These are phyloP conservation scores for Chalciporus chontae DNA, from an alignment of 768 basidiomycete genomes.

Conservation along the genomic window DNA sequence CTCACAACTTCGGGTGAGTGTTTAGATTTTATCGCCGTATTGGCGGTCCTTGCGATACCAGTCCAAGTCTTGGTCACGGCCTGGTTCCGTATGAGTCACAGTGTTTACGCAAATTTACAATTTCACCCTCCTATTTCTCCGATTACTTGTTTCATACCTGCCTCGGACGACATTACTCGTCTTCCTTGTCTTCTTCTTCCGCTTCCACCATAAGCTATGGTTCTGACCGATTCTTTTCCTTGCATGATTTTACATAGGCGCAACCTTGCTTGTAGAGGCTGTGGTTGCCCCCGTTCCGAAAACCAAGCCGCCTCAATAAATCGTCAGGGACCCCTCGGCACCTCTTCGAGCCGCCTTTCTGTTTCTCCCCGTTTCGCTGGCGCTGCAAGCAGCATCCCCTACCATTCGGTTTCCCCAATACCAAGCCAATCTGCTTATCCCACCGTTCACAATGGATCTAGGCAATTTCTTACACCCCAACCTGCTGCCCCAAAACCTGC, in stretches of 20 bases:
- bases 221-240: constrained; percentile 48
- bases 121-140: constrained; percentile 28
- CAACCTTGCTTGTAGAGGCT: constrained; percentile 73
- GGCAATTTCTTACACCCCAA: constrained; percentile 28
- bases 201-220: constrained; percentile 24
- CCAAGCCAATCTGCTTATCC: constrained; percentile 32
- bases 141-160: constrained; percentile 6
- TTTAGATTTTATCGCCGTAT: constrained; percentile 3
- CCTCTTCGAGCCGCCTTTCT: constrained; percentile 21
- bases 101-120: constrained; percentile 22
- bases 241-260: constrained; percentile 60
- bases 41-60: too few species aligned
- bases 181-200: constrained; percentile 1
- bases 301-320: constrained; percentile 30
- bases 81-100: constrained; percentile 17
- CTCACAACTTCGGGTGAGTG: constrained; percentile 83
- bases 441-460: constrained; percentile 13
- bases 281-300: constrained; percentile 58
- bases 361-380: constrained; percentile 26
- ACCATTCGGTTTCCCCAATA: constrained; percentile 19
- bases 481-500: constrained; percentile 31
- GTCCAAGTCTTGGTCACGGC: background rate
- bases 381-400: constrained; percentile 12
- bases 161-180: background rate
- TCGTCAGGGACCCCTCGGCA: constrained; percentile 25